A percentile compares a stretch with the other conserved stretches of the same genome.
Conservation (phyloP, 116 monocot species). For the Papilionanthe hybrid region DNA sequence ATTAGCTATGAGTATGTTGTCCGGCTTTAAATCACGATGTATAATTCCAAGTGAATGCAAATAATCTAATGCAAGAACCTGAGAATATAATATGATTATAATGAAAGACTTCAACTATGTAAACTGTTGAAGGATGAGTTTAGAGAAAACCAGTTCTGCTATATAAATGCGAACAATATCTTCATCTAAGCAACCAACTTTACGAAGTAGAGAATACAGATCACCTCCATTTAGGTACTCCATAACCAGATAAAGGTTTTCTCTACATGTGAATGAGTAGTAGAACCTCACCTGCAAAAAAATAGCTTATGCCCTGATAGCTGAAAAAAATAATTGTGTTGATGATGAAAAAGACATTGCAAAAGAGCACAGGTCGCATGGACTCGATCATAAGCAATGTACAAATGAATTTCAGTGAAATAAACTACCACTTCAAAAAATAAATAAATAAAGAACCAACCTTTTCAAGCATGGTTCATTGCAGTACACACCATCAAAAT, state of each 20-base stretch:
- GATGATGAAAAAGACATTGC: neutral
- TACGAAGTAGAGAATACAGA: conserved; percentile 78
- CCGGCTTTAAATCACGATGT: conserved; percentile 90
- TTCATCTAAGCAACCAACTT: conserved; percentile 79
- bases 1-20: conserved; percentile 74
- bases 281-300: conserved; percentile 71
- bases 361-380: neutral
- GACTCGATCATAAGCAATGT: neutral
- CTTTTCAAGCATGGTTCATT: neutral
- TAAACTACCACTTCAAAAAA: neutral
- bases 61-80: conserved; percentile 94
- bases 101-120: conserved; percentile 1
- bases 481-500: neutral
- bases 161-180: conserved; percentile 65
- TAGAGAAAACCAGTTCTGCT: conserved; percentile 58
- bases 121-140: conserved; percentile 5
- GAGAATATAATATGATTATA: conserved; percentile 4
- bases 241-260: conserved; percentile 85
- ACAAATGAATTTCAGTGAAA: neutral
- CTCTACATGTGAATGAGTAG: conserved; percentile 83
- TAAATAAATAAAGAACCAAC: neutral
- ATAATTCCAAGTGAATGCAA: conserved; percentile 73
- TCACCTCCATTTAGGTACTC: conserved; percentile 93
- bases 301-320: neutral
- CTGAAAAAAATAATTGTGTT: conserved; percentile 1